Base-by-base conservation (phyloP, 2,329 filamentous ascomycete species). In the Mycosphaerella arachidis region DNA sequence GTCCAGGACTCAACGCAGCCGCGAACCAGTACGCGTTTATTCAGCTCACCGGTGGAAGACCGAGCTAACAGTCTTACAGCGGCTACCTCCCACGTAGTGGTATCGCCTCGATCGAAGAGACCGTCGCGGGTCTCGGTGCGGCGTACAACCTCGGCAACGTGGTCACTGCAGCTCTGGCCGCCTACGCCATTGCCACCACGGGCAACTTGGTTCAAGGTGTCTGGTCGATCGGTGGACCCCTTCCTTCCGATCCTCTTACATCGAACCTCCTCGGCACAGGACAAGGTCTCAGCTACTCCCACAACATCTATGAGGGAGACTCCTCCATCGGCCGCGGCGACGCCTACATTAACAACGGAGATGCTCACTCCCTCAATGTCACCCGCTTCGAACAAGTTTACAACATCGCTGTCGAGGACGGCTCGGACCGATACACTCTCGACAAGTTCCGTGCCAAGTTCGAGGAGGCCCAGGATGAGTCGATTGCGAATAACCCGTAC, bases 271-370 rank as follows among this genome's bases (percentile, higher is more conserved):
- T 70, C 48, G 64, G 65, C 24, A 63, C 53, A n/a, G 61, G 58
- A 51, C 68, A 62, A 68, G 70, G 61, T 61, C 58, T 68, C 33
- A 64, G 61, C 9, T 67, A 62, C 48, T 65, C 63, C 6, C 72
- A 74, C 67, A 73, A 73, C 62, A 70, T 70, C 53, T 74, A 73
- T 46, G 72, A 74, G 56, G 63, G 65, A 8, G 72, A 74, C 55
- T 67, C 58, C 8, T 63, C 60, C 37, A 68, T 68, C 31, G 66
- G 62, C 29, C 66, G 66, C 24, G 61, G 61, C 16, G 67, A 68
- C 33, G 64, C 67, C 8, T 68, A 67, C 57, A 62, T 66, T 57
- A 68, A 68, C 57, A 59, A 65, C 16, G 66, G 66, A n/a, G 65
- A 68, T 58, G 66, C 66, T 48, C 66, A 68, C 48, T 68, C 66